A percentile compares a stretch with the other conserved stretches of the same genome.
Evolutionary conservation across 1,139 yeast species (phyloP).

Genomic region (Diutina mesorugosa): DNA sequence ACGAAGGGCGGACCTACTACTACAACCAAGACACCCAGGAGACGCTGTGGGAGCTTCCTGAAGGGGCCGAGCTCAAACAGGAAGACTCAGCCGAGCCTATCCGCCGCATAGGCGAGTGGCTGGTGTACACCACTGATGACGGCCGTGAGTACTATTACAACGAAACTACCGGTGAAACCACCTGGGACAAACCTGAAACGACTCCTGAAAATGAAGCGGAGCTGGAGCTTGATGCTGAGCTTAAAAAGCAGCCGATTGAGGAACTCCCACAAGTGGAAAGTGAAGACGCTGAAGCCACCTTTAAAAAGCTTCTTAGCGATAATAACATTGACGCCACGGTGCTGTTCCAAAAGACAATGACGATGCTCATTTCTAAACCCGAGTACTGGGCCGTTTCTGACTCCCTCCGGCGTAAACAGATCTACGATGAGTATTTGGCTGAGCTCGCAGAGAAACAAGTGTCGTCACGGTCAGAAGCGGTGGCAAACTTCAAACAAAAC

Average conservation of each 20-base stretch:
- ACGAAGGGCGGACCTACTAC: slow-evolving; percentile 60
- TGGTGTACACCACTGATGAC: slow-evolving; percentile 50
- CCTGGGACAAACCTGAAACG: slow-evolving; percentile 67
- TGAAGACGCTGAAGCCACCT: slow-evolving; percentile 19
- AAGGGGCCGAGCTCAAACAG: not conserved
- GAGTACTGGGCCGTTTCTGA: slow-evolving; percentile 61
- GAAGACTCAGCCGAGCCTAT: not conserved
- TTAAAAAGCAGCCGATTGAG: not conserved
- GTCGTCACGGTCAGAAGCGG: slow-evolving; percentile 36
- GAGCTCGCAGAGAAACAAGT: slow-evolving; percentile 43
- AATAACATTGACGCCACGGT: slow-evolving; percentile 56
- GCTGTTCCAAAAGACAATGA: slow-evolving; percentile 62
- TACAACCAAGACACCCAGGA: slow-evolving; percentile 53
- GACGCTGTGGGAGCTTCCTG: slow-evolving; percentile 76
- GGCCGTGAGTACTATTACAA: slow-evolving; percentile 68
- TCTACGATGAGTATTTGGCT: slow-evolving; percentile 54
- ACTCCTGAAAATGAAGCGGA: slow-evolving; percentile 5
- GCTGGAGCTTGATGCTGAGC: not conserved
- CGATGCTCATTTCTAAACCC: slow-evolving; percentile 42
- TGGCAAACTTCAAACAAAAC: slow-evolving; percentile 41
- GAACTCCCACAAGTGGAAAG: not conserved
- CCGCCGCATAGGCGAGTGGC: slow-evolving; percentile 30
- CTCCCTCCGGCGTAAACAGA: slow-evolving; percentile 43
- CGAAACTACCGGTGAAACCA: slow-evolving; percentile 48
- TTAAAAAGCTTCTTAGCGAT: slow-evolving; percentile 38